A percentile compares a stretch with the other conserved stretches of the same genome.
Evolutionary conservation across 352 stramenopile genomes (phyloP).

Genomic region (Pythium apleroticum): DNA sequence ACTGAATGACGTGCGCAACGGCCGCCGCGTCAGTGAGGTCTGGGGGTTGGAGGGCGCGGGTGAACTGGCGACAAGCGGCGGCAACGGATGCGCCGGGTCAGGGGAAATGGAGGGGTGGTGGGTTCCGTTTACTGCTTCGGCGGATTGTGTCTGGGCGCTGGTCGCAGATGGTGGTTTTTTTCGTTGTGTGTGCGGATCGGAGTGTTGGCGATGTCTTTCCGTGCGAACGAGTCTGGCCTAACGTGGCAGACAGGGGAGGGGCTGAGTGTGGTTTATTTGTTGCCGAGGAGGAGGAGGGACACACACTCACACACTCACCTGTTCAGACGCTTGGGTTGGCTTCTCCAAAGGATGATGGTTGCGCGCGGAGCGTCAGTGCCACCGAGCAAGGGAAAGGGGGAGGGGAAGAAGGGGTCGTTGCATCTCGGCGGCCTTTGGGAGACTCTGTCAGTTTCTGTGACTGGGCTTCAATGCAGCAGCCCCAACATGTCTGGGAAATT

Average conservation of each 20-base stretch:
- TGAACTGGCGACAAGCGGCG: constrained; percentile 4
- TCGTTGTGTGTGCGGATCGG: not conserved
- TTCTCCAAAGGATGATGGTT: not conserved
- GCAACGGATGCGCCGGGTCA: not conserved
- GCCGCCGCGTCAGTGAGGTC: constrained; percentile 20
- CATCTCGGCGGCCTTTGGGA: not conserved
- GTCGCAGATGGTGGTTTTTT: constrained; percentile 10
- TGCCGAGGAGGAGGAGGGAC: not conserved
- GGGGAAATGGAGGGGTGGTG: constrained; percentile 5
- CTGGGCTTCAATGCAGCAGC: not conserved
- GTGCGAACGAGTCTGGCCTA: constrained; percentile 4
- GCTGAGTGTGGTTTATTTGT: not conserved
- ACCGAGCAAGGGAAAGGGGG: constrained; percentile 4
- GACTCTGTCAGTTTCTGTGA: constrained; percentile 2
- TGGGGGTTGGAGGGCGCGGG: constrained; percentile 7
- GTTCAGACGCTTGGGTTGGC: not conserved
- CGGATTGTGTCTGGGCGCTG: not conserved
- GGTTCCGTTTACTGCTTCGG: constrained; percentile 20
- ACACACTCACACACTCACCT: not conserved
- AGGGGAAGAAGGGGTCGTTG: constrained; percentile 2
- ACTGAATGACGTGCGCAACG: constrained; percentile 29
- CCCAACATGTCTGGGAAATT: not conserved
- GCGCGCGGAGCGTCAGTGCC: not conserved
- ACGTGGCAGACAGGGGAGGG: not conserved
- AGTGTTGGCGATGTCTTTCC: constrained; percentile 11